Conservation (phyloP, 73 alveolate genomes). For the Paramecium biaurelia region DNA sequence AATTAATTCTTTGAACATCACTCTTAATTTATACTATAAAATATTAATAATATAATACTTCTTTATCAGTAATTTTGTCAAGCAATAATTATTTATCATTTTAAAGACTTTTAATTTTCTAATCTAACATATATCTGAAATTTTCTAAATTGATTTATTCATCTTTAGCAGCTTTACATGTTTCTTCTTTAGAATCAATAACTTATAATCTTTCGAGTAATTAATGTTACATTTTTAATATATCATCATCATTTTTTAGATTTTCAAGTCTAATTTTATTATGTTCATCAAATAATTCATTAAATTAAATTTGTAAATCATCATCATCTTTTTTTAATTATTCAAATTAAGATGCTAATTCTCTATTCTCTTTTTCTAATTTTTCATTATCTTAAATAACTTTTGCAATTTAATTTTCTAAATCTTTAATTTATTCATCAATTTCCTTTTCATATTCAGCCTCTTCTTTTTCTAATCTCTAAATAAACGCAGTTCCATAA, state of each 20-base stretch:
- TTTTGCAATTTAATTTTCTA: constrained; percentile 54
- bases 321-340: constrained; percentile 56
- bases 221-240: constrained; percentile 59
- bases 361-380: constrained; percentile 52
- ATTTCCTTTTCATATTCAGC: constrained; percentile 66
- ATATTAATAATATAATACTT: not conserved
- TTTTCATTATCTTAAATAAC: constrained; percentile 48
- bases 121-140: constrained; percentile 60
- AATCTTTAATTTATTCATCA: constrained; percentile 61
- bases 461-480: constrained; percentile 59
- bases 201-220: constrained; percentile 65
- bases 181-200: constrained; percentile 62
- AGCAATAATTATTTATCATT: constrained; percentile 45
- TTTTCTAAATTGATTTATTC: constrained; percentile 62
- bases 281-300: constrained; percentile 26
- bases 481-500: constrained; percentile 61
- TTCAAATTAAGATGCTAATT: constrained; percentile 26
- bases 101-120: constrained; percentile 53
- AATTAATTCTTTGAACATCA: constrained; percentile 59
- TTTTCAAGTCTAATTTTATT: constrained; percentile 60
- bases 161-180: constrained; percentile 63
- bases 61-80: constrained; percentile 60
- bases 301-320: constrained; percentile 1
- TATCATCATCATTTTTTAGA: constrained; percentile 62
- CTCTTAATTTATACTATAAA: constrained; percentile 40